phyloP scores from a whole-genome alignment of 1,284 basidiomycete genomes.

The Puccinia novopanici region DNA sequence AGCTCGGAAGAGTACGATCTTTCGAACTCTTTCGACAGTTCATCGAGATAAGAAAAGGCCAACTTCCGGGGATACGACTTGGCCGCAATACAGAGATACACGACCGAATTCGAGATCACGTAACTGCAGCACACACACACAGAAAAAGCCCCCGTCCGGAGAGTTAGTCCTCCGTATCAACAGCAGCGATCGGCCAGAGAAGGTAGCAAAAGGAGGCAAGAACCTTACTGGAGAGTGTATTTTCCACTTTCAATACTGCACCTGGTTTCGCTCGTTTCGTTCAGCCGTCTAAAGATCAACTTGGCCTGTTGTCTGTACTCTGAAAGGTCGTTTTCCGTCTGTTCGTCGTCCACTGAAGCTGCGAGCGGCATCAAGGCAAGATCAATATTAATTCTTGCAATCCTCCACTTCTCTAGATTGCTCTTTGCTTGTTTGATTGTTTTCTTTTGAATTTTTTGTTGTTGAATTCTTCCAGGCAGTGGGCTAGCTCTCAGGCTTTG shows the following conservation, averaged over 20 bases:
- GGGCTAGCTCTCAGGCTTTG: too few relatives aligned
- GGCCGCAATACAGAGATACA: slow-evolving; percentile 93
- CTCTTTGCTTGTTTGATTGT: too few relatives aligned
- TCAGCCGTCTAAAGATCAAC: slow-evolving; percentile 89
- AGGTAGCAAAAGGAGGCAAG: background rate
- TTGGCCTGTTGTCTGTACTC: slow-evolving; percentile 95
- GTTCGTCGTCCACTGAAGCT: slow-evolving; percentile 83
- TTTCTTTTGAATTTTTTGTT: too few relatives aligned
- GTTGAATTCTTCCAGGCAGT: too few relatives aligned
- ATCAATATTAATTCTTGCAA: too few relatives aligned
- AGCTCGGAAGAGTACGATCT: slow-evolving; percentile 57
- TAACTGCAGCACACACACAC: slow-evolving; percentile 69
- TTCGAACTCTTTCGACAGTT: slow-evolving; percentile 89
- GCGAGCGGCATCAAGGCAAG: slow-evolving; percentile 91
- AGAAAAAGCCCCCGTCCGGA: background rate
- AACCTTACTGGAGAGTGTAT: slow-evolving; percentile 81
- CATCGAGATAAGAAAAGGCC: slow-evolving; percentile 95
- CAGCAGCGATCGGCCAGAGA: too few relatives aligned
- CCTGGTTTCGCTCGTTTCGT: slow-evolving; percentile 85
- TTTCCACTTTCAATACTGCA: slow-evolving; percentile 96
- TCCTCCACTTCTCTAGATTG: too few relatives aligned
- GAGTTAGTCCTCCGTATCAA: background rate
- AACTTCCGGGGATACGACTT: slow-evolving; percentile 96
- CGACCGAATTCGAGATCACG: slow-evolving; percentile 86
- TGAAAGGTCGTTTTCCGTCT: slow-evolving; percentile 64